Conservation (phyloP, 495 filamentous ascomycete species). For the Aspergillus haitiensis region DNA sequence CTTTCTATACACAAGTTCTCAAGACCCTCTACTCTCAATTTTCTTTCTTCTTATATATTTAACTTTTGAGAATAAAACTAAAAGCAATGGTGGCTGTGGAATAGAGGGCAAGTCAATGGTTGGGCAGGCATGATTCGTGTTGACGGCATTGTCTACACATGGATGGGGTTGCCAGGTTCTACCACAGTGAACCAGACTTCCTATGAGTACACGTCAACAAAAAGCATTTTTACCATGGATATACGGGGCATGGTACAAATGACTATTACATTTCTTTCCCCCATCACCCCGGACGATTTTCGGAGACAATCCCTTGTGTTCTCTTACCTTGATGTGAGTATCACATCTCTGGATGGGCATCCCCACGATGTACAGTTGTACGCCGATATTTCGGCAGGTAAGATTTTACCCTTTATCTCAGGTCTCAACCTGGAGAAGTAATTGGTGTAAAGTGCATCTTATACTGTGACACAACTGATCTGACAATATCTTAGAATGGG, state of each 20-base stretch:
- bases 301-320: slow-evolving; percentile 55
- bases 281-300: slow-evolving; percentile 57
- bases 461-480: slow-evolving; percentile 5
- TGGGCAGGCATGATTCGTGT: slow-evolving; percentile 61
- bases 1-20: not conserved
- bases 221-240: slow-evolving; percentile 56
- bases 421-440: not conserved
- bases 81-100: slow-evolving; percentile 1
- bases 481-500: slow-evolving; percentile 51
- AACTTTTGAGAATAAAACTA: not conserved
- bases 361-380: slow-evolving; percentile 59
- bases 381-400: slow-evolving; percentile 61
- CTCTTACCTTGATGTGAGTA: slow-evolving; percentile 56
- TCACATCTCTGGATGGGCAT: slow-evolving; percentile 52
- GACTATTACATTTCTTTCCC: slow-evolving; percentile 59
- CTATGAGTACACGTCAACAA: slow-evolving; percentile 59
- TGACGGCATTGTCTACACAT: slow-evolving; percentile 54
- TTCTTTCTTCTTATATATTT: not conserved
- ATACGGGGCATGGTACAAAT: slow-evolving; percentile 48
- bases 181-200: slow-evolving; percentile 50
- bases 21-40: not conserved
- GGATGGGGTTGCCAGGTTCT: slow-evolving; percentile 53
- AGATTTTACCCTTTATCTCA: slow-evolving; percentile 18
- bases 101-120: slow-evolving; percentile 49
- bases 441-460: not conserved